Base-by-base conservation (phyloP, 2,329 filamentous ascomycete species). In the Didymella exigua region DNA sequence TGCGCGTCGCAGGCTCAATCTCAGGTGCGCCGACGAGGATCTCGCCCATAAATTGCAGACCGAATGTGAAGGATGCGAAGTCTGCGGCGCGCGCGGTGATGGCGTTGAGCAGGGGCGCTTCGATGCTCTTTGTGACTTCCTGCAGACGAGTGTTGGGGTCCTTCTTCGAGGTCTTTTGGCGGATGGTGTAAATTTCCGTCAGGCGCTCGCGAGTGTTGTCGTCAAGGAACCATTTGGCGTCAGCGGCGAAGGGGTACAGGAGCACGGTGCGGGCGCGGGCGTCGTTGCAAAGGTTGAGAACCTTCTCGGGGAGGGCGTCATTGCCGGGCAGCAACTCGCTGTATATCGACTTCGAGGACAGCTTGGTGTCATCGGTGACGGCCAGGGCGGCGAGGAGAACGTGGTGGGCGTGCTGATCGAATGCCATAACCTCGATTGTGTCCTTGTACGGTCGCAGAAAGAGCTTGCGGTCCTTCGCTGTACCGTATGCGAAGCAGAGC, bases 391-490 rank as follows among this genome's bases (percentile, higher is more conserved):
- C 84, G 50, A 98, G 82, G 29, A 99, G 85, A 49, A 98, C 84
- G 59, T 88, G 82, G 70, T 96, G 91, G 1, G 87, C 95, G 67
- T 93, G 77, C 6, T 82, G 75, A 70, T 99, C 93, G 42, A 85
- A 87, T 2, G 92, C 90, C 85, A 99, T 91, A 60, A 89, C 80
- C 70, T 93, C 87, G 61, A 96, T 86, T 10, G 89, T 95, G 63
- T 96, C 92, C 74, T 96, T 96, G 84, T 91, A 97, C 46, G 88
- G 88, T 76, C 89, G 91, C 45, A 98, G 80, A 53, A 99, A 86
- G 56, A 89, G 83, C 77, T 96, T 96, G 66, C 95, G 87, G 76
- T 98, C 93, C 79, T 99, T 99, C 61, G 95, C 92, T 48, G 82
- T 87, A 53, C 92, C 91, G 69, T 96, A 84, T 9, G 95, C 93